Evolutionary conservation across 2,329 filamentous ascomycete genomes (phyloP), one percentile per base, ranked within the genome.

Genomic region (Aureobasidium pullulans): DNA sequence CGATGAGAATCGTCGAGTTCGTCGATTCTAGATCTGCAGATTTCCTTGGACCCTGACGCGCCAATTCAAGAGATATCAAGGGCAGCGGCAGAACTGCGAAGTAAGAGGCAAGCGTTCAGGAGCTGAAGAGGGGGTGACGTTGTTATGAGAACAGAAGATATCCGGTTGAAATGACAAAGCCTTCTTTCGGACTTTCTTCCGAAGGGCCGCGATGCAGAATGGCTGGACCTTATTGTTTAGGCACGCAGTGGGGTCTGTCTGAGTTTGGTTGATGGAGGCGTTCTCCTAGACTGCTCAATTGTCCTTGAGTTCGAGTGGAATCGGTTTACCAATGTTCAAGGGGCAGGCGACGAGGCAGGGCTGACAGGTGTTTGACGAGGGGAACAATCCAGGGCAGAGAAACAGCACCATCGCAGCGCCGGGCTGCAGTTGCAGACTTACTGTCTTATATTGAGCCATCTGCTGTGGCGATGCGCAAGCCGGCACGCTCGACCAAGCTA

Each of bases 111-210:
- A 9, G n/a, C 16, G 39, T 29, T 42, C 23, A 15, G 10, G 36
- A 36, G 31, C 39, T 44, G n/a, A 4, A 16, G 31, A 13, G 16
- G 29, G 49, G n/a, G 36, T 10, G 39, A 31, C 16, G 39, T 56
- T 44, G 40, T 44, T 37, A 43, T 13, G 52, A 36, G n/a, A 16
- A 56, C 28, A 16, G 10, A 44, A 28, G 37, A 56, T 56, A 42
- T 56, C 40, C 52, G 40, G 16, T 56, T 44, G 52, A 37, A 56
- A 56, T 34, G 52, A 43, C 39, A 56, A 56, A 56, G 52, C 52
- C 52, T 56, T 32, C 40, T 53, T 31, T 56, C 52, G 52, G 40
- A 56, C 39, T 36, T 10, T 19, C 44, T 31, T 56, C 52, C 52
- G 39, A 44, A 36, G 15, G 52, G 8, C 16, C 52, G 16, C 8